Conservation (phyloP, 495 filamentous ascomycete genomes). For the Penicillium lagena region DNA sequence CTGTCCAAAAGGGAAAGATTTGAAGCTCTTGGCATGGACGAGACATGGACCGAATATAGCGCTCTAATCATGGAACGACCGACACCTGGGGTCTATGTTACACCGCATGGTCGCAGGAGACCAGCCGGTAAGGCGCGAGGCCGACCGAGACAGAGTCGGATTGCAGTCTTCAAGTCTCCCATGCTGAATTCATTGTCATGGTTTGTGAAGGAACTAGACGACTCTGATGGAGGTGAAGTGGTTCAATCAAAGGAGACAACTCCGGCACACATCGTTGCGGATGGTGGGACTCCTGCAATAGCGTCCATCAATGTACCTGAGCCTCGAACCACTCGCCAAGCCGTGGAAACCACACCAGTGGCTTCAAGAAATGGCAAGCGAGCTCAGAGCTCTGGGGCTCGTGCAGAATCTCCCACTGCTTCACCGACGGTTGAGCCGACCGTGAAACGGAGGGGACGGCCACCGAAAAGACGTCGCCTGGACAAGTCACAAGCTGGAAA, state of each 20-base stretch:
- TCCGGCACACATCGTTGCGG: neutral
- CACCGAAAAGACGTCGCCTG: neutral
- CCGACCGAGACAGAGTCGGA: constrained; percentile 41
- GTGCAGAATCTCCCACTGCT: neutral
- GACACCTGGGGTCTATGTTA: constrained; percentile 45
- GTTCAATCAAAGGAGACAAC: neutral
- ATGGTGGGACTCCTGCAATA: neutral
- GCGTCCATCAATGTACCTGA: neutral
- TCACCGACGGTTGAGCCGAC: neutral
- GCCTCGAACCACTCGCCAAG: neutral
- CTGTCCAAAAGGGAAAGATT: constrained; percentile 33
- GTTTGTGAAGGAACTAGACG: constrained; percentile 17
- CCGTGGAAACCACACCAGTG: neutral
- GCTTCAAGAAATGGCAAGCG: neutral
- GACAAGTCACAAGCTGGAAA: neutral
- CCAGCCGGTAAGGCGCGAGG: constrained; percentile 40
- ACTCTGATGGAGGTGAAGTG: constrained; percentile 2
- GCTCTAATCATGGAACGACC: constrained; percentile 31
- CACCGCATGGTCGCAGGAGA: constrained; percentile 37
- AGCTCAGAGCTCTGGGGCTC: neutral
- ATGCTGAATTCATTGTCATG: constrained; percentile 30
- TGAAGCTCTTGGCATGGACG: constrained; percentile 36
- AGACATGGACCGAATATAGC: constrained; percentile 40
- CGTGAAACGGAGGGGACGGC: neutral
- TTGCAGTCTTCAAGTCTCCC: constrained; percentile 47